Percentiles rank a stretch among this genome's conserved stretches.
phyloP scores from a whole-genome alignment of 2,329 filamentous ascomycete genomes.

The Lachnellula willkommii region DNA sequence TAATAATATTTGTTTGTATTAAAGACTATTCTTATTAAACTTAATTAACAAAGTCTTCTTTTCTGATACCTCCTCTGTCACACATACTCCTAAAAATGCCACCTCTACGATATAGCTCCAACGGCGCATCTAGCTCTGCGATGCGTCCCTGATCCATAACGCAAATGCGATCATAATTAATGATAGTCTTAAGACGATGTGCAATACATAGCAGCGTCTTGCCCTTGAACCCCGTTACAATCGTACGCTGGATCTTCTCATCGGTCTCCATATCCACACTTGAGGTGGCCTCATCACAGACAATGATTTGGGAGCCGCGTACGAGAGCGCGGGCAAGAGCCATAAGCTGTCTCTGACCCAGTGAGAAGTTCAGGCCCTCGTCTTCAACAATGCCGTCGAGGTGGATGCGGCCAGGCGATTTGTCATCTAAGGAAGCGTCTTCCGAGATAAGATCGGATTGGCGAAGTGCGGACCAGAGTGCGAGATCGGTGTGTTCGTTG shows the following conservation, averaged over 20 bases:
- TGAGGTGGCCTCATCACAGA: conserved; percentile 94
- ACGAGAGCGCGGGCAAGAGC: conserved; percentile 88
- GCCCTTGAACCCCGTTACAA: conserved; percentile 76
- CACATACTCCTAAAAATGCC: conserved; percentile 74
- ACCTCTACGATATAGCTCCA: conserved; percentile 64
- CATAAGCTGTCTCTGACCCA: conserved; percentile 93
- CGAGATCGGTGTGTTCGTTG: conserved; percentile 68
- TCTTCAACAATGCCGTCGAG: conserved; percentile 86
- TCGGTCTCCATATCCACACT: conserved; percentile 96
- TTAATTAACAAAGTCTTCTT: conserved; percentile 28
- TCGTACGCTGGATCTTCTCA: conserved; percentile 87
- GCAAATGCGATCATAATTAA: conserved; percentile 90
- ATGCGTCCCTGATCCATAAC: conserved; percentile 91
- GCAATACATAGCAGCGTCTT: conserved; percentile 90
- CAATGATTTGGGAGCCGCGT: conserved; percentile 80
- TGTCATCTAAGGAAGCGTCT: conserved; percentile 34
- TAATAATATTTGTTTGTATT: too few relatives aligned
- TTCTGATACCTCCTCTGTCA: conserved; percentile 50
- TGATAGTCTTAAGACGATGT: conserved; percentile 85
- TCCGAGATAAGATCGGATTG: conserved; percentile 66
- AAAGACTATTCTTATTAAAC: not conserved
- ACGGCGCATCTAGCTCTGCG: conserved; percentile 76
- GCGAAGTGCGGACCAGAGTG: conserved; percentile 71
- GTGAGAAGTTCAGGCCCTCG: conserved; percentile 91
- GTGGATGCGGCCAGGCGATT: conserved; percentile 57